Evolutionary conservation across 2,329 filamentous ascomycete genomes (phyloP).

Genomic region (Phyllachora maydis): DNA sequence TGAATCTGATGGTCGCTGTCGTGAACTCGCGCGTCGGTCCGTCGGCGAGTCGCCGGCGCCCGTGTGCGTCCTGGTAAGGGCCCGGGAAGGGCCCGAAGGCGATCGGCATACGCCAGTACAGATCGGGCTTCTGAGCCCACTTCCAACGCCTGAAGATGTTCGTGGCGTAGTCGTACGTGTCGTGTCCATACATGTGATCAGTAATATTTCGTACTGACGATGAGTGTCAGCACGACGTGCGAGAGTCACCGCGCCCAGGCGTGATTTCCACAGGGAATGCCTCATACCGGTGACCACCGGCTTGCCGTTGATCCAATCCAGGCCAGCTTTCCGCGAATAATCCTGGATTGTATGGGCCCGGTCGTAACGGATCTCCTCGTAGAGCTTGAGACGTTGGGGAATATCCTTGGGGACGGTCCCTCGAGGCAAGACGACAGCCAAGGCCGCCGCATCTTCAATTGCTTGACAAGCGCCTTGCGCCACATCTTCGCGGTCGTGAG

Average conservation of each 20-base stretch:
- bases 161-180: constrained; percentile 32
- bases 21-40: constrained; percentile 12
- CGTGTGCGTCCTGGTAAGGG: constrained; percentile 14
- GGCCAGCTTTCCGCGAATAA: constrained; percentile 26
- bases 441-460: constrained; percentile 43
- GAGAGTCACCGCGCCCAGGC: neutral
- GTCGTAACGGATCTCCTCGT: constrained; percentile 33
- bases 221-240: too few species aligned
- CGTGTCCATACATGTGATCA: constrained; percentile 33
- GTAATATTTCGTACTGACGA: constrained; percentile 19
- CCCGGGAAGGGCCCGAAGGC: constrained; percentile 24
- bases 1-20: constrained; percentile 26
- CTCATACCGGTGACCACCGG: constrained; percentile 18
- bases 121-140: constrained; percentile 14
- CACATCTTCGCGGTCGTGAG: constrained; percentile 21
- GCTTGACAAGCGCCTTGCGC: constrained; percentile 41
- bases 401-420: constrained; percentile 23
- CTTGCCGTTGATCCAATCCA: constrained; percentile 18
- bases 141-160: constrained; percentile 27
- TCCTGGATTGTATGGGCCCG: constrained; percentile 14
- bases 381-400: constrained; percentile 32
- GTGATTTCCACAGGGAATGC: neutral
- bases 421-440: constrained; percentile 31
- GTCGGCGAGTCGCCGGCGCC: constrained; percentile 10
- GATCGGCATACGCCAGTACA: constrained; percentile 22